phyloP scores from a whole-genome alignment of 1,139 yeast genomes.

The Suhomyces chickasaworum region DNA sequence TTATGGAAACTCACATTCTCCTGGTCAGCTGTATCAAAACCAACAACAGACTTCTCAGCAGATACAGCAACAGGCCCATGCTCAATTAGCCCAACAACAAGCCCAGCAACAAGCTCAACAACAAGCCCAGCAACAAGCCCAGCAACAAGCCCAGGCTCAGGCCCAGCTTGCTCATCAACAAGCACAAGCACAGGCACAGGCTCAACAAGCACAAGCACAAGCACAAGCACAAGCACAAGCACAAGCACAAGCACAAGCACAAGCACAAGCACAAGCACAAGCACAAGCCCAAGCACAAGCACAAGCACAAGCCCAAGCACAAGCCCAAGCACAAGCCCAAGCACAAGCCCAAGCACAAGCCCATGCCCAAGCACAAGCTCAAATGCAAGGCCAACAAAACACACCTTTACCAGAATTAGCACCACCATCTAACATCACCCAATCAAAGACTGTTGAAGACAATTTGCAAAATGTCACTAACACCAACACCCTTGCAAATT shows the following conservation, averaged over 20 bases:
- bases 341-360: slow-evolving; percentile 9
- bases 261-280: slow-evolving; percentile 13
- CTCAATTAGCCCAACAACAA: slow-evolving; percentile 19
- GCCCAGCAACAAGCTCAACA: slow-evolving; percentile 18
- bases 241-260: slow-evolving; percentile 17
- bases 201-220: slow-evolving; percentile 12
- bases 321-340: slow-evolving; percentile 11
- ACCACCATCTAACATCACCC: slow-evolving; percentile 6
- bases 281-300: slow-evolving; percentile 8
- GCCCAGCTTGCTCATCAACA: slow-evolving; percentile 15
- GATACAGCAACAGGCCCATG: slow-evolving; percentile 19
- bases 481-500: slow-evolving; percentile 17
- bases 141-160: slow-evolving; percentile 19
- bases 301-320: slow-evolving; percentile 11
- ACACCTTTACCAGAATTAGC: slow-evolving; percentile 13
- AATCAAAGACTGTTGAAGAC: slow-evolving; percentile 1
- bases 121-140: slow-evolving; percentile 22
- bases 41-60: slow-evolving; percentile 18
- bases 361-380: slow-evolving; percentile 13
- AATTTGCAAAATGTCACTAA: slow-evolving; percentile 14
- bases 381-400: slow-evolving; percentile 7
- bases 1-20: slow-evolving; percentile 13
- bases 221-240: slow-evolving; percentile 2
- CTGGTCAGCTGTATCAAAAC: slow-evolving; percentile 14
- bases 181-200: slow-evolving; percentile 18